Base-by-base conservation (phyloP, 2,329 filamentous ascomycete genomes). In the Pseudopyricularia javanii region DNA sequence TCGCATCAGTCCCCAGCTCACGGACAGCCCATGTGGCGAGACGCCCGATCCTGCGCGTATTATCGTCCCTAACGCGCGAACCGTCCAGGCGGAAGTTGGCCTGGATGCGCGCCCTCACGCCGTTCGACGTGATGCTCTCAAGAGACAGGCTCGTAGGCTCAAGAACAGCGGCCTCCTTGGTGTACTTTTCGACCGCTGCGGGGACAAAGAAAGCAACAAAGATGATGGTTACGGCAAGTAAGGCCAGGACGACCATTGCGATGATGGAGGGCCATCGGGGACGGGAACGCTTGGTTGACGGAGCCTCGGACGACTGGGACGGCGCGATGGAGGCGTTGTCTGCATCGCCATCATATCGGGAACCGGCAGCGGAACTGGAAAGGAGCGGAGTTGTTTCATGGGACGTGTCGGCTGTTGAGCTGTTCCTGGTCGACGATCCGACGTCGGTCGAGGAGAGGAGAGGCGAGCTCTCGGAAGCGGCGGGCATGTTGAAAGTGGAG, bases 131-230 rank as follows among this genome's bases (percentile, higher is more conserved):
- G 58, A 96, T 86, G 2, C 86, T 88, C 61, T 93, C 86, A 55
- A 98, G 82, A 2, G 90, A 89, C 20, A 98, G 70, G 59, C 84
- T 86, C 6, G 85, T 90, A 2, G 93, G 88, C 63, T 91, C 82
- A 58, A 98, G 79, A 17, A 91, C 82, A 24, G 85, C 76, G 3
- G 91, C 88, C 66, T 91, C 76, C 68, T 91, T 85, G 49, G 86
- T 88, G 67, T 98, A 98, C 63, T 88, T 79, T 67, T 95, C 82
- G 11, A 95, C 80, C 7, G 85, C 80, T 15, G 85, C 82, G 2
- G 91, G 91, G 0, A 86, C 80, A 52, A 95, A 78, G 69, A 95
- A 95, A 15, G 83, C 88, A 53, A 91, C 71, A 15, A 86, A 68
- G 54, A 96, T 82, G 59, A 95, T 88, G 28, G 75, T 65, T 22